phyloP scores from a whole-genome alignment of 345 rosid genomes.

The Lepidium africanum region DNA sequence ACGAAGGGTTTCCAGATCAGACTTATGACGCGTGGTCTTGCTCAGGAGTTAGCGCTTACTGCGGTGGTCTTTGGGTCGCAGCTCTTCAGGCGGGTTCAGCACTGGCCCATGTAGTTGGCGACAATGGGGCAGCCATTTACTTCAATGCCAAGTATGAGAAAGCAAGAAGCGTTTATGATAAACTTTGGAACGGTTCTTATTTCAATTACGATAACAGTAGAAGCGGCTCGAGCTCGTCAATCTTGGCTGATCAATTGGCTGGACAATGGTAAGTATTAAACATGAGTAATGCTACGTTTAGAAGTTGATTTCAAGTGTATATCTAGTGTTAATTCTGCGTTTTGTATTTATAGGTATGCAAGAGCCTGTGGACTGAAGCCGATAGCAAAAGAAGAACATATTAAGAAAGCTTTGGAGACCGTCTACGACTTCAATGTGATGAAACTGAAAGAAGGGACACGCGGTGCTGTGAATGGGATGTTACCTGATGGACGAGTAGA shows the following conservation, averaged over 20 bases:
- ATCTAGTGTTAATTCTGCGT: neutral
- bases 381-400: conserved; percentile 50
- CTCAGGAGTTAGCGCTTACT: conserved; percentile 60
- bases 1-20: conserved; percentile 81
- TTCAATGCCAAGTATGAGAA: conserved; percentile 54
- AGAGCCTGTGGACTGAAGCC: conserved; percentile 60
- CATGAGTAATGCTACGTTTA: neutral
- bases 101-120: conserved; percentile 53
- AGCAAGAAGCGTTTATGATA: conserved; percentile 51
- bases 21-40: conserved; percentile 73
- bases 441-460: conserved; percentile 49
- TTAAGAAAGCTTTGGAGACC: conserved; percentile 45
- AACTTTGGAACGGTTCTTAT: conserved; percentile 78
- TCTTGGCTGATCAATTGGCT: conserved; percentile 78
- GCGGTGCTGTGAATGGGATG: conserved; percentile 75
- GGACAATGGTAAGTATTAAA: conserved; percentile 59
- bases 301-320: neutral
- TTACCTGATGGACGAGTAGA: conserved; percentile 62
- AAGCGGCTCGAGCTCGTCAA: conserved; percentile 44
- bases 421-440: conserved; percentile 60
- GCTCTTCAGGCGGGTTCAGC: conserved; percentile 75
- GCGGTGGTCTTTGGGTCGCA: conserved; percentile 82
- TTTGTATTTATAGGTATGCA: conserved; percentile 41
- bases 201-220: conserved; percentile 55
- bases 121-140: conserved; percentile 37